Percentiles rank a stretch among this genome's conserved stretches.
Conservation (phyloP, 192 early-diverging fungal species). For the Neocallimastix lanati region DNA sequence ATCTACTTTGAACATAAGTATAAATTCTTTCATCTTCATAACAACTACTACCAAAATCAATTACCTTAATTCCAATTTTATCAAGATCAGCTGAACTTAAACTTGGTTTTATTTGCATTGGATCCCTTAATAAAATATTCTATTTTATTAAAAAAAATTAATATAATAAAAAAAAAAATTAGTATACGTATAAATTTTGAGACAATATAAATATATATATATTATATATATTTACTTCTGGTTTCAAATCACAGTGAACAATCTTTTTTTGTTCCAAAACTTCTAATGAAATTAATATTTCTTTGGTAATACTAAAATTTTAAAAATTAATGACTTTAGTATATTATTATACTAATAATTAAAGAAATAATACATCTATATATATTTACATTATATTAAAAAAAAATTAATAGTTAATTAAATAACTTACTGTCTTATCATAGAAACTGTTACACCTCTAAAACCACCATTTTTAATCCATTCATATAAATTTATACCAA, state of each 20-base stretch:
- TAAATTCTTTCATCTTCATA: conserved; percentile 84
- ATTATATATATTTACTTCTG: conserved; percentile 62
- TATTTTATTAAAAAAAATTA: no score
- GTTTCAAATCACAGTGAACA: conserved; percentile 94
- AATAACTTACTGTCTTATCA: conserved; percentile 33
- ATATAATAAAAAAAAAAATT: no score
- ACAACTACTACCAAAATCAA: conserved; percentile 94
- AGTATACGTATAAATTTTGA: no score
- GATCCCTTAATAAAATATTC: conserved; percentile 69
- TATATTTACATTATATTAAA: no score
- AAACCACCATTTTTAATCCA: conserved; percentile 87
- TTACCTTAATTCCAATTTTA: conserved; percentile 70
- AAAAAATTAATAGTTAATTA: no score
- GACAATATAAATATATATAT: neutral
- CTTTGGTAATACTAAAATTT: conserved; percentile 6
- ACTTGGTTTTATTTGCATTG: conserved; percentile 10
- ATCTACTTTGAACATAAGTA: conserved; percentile 92
- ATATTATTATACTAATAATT: neutral
- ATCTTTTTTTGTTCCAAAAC: conserved; percentile 54
- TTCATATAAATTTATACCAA: conserved; percentile 91
- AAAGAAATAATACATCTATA: no score
- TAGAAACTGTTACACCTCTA: conserved; percentile 61
- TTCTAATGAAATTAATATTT: conserved; percentile 48
- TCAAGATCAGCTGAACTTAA: neutral
- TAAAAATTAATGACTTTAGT: no score